These are phyloP conservation scores for Thymus quinquecostatus DNA, from an alignment of 257 asterid genomes.

Conservation along the genomic window DNA sequence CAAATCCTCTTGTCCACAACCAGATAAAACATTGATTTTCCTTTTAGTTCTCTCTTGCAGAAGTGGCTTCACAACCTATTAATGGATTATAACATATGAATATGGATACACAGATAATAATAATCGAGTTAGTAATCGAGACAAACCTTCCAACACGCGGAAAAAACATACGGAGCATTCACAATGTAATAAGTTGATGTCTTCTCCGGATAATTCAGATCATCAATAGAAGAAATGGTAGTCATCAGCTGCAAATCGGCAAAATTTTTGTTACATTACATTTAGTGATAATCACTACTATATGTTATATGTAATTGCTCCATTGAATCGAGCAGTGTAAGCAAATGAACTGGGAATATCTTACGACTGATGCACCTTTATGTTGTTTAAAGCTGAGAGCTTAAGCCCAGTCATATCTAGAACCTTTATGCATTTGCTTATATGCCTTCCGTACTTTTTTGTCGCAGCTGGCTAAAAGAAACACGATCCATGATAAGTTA, in stretches of 20 bases:
- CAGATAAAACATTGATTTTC: constrained; percentile 66
- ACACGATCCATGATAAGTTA: constrained; percentile 16
- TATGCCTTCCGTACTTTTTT: constrained; percentile 52
- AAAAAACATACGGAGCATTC: constrained; percentile 69
- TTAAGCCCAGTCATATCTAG: constrained; percentile 77
- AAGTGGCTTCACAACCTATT: constrained; percentile 80
- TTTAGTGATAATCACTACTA: background rate
- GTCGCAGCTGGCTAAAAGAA: constrained; percentile 59
- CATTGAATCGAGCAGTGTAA: constrained; percentile 3
- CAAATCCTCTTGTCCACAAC: constrained; percentile 70
- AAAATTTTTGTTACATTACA: constrained; percentile 17
- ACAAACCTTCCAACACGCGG: constrained; percentile 85
- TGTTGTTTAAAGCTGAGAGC: constrained; percentile 67
- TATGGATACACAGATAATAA: background rate
- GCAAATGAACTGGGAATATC: constrained; percentile 21
- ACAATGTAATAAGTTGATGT: constrained; percentile 72
- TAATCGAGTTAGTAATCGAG: constrained; percentile 2
- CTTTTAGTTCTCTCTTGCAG: constrained; percentile 73
- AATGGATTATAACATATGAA: constrained; percentile 19
- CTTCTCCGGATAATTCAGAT: constrained; percentile 79
- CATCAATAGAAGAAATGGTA: constrained; percentile 68
- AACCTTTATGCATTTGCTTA: constrained; percentile 65
- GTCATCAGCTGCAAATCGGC: constrained; percentile 59
- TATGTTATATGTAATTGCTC: background rate
- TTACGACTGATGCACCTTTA: constrained; percentile 53